A percentile compares a stretch with the other conserved stretches of the same genome.
Conservation (phyloP, 164 flowering plant species). For the Magnolia kwangsiensis region DNA sequence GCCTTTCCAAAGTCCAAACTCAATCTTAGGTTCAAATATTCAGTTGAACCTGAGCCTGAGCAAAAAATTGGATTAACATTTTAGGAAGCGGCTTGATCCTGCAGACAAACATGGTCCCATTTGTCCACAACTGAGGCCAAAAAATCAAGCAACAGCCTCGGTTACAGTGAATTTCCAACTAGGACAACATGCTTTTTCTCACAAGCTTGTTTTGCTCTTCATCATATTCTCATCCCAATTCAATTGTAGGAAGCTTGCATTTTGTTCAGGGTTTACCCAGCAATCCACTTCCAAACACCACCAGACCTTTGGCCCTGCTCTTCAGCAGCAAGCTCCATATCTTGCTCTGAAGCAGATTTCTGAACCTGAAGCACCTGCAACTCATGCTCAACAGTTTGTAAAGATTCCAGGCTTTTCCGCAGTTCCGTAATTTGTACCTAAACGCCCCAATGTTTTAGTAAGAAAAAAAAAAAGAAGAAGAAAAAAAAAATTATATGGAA, state of each 20-base stretch:
- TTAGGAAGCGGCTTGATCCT: not conserved
- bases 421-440: slow-evolving; percentile 85
- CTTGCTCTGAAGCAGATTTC: slow-evolving; percentile 55
- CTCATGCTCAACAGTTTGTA: slow-evolving; percentile 66
- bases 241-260: not conserved
- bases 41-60: too few species aligned
- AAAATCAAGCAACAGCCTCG: not conserved
- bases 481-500: not conserved
- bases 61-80: too few species aligned
- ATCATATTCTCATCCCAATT: not conserved
- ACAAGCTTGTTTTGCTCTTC: not conserved
- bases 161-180: not conserved
- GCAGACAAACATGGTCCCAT: not conserved
- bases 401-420: slow-evolving; percentile 53
- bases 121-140: not conserved
- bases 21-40: too few species aligned
- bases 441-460: not conserved
- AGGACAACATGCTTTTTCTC: not conserved
- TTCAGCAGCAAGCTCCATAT: slow-evolving; percentile 38
- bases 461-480: too few species aligned
- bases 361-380: slow-evolving; percentile 58
- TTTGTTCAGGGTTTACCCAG: slow-evolving; percentile 29
- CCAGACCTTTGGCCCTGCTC: slow-evolving; percentile 60
- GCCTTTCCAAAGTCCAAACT: too few species aligned
- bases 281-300: slow-evolving; percentile 82